Conservation (phyloP, 352 stramenopile genomes). For the Phytophthora melonis region DNA sequence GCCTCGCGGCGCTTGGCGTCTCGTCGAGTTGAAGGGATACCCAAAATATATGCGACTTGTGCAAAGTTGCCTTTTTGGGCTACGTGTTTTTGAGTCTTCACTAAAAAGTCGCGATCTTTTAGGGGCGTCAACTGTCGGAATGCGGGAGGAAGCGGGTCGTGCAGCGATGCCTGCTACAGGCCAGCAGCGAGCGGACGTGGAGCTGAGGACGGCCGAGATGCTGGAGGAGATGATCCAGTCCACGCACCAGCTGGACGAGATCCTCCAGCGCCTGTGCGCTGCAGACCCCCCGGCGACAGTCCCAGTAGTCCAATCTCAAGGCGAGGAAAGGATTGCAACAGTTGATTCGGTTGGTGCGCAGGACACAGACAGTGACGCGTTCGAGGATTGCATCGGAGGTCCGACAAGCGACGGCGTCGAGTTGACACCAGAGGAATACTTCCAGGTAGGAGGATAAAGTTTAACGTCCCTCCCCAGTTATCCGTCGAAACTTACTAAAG, state of each 20-base stretch:
- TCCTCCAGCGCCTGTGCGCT: constrained; percentile 56
- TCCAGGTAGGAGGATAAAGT: constrained; percentile 9
- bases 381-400: constrained; percentile 18
- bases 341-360: neutral
- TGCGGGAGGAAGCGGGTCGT: neutral
- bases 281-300: neutral
- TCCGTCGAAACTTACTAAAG: too few species aligned
- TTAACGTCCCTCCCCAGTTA: too few species aligned
- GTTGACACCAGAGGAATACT: constrained; percentile 7
- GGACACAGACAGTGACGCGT: constrained; percentile 2
- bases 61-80: neutral
- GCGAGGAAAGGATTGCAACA: too few species aligned
- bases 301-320: too few species aligned
- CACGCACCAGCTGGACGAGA: constrained; percentile 52
- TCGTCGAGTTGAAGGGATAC: neutral
- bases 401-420: neutral
- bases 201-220: constrained; percentile 12
- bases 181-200: neutral
- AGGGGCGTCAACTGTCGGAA: neutral
- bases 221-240: constrained; percentile 39
- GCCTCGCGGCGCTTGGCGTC: constrained; percentile 4
- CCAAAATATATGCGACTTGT: neutral
- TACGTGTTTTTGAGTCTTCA: too few species aligned
- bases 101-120: too few species aligned
- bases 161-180: neutral